Evolutionary conservation across 495 filamentous ascomycete species (phyloP).

Genomic region (Letharia lupina): DNA sequence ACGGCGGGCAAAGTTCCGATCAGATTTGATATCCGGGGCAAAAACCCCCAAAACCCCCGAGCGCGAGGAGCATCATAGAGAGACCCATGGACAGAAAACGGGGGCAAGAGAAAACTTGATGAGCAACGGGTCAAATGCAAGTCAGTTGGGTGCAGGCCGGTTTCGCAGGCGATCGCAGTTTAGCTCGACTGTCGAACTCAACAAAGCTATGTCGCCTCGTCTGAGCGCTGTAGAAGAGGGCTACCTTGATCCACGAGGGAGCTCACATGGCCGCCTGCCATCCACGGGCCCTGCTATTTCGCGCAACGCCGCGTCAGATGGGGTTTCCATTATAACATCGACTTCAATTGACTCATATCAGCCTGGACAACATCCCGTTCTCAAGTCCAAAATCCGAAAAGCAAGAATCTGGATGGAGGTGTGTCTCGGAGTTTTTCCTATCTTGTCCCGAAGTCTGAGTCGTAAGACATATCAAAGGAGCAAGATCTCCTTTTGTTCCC

Average conservation of each 20-base stretch:
- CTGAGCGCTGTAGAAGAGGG: slow-evolving; percentile 11
- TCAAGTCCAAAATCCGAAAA: slow-evolving; percentile 20
- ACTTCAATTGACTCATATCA: slow-evolving; percentile 37
- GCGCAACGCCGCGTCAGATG: slow-evolving; percentile 28
- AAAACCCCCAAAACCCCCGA: slow-evolving; percentile 30
- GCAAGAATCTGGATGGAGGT: slow-evolving; percentile 15
- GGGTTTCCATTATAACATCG: slow-evolving; percentile 33
- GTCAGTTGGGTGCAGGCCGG: slow-evolving; percentile 11
- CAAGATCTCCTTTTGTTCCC: not conserved
- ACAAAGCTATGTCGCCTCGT: not conserved
- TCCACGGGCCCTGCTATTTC: slow-evolving; percentile 27
- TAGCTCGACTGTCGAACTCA: slow-evolving; percentile 2
- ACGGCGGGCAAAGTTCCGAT: slow-evolving; percentile 58
- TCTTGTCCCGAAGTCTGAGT: not conserved
- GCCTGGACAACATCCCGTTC: slow-evolving; percentile 26
- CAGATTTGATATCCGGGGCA: slow-evolving; percentile 62
- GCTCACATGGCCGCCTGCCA: slow-evolving; percentile 3
- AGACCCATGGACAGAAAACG: slow-evolving; percentile 18
- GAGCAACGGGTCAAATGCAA: slow-evolving; percentile 2
- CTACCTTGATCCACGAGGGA: slow-evolving; percentile 4
- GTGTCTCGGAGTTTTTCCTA: not conserved
- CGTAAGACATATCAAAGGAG: not conserved
- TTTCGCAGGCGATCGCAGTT: slow-evolving; percentile 22
- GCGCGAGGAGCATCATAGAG: slow-evolving; percentile 28
- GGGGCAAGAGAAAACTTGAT: slow-evolving; percentile 1